Base-by-base conservation (phyloP, 2,329 filamentous ascomycete species). In the Chaetothyriales sp. region DNA sequence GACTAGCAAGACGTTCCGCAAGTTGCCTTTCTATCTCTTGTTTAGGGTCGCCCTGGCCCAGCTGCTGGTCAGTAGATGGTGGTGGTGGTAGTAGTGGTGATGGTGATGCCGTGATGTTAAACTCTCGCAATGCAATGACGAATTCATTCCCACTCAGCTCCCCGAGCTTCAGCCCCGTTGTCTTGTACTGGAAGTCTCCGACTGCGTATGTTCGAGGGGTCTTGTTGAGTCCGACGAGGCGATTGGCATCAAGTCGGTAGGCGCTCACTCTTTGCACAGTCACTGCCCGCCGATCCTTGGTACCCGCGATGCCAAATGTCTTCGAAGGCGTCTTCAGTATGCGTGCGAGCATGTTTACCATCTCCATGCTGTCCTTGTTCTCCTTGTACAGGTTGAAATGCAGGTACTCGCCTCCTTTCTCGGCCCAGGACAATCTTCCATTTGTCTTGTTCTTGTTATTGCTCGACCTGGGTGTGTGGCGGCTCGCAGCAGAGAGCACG, bases 301-400 rank as follows among this genome's bases (percentile, higher is more conserved):
- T 95, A 7, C 89, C 89, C 2, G 89, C 88, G 61, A 95, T 90
- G 53, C 80, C 76, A 60, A 89, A 85, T 22, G 78, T 75, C 65
- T 86, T 89, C 2, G 76, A 64, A 43, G 76, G 76, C 57, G 86
- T 73, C 63, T 83, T 85, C 56, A 94, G 70, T 57, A 84, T 77
- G 44, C 83, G 83, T 1, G 83, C 80, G 43, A 95, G 77, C 62
- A 85, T 86, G 50, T 80, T 83, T 50, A 94, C 75, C 0, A 87
- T 83, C 61, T 95, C 89, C 86, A 95, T 94, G 1, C 89, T 95
- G 65, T 95, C 89, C 64, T 90, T 89, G 70, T 95, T 95, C 70
- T 95, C 89, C 70, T 95, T 95, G 77, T 90, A 94, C 49, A 95
- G 74, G 0, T 86, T 90, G 66, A 95, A 94, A 66, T 95, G 89